Base-by-base conservation (phyloP, 2,329 filamentous ascomycete genomes). In the Fusarium compactum region DNA sequence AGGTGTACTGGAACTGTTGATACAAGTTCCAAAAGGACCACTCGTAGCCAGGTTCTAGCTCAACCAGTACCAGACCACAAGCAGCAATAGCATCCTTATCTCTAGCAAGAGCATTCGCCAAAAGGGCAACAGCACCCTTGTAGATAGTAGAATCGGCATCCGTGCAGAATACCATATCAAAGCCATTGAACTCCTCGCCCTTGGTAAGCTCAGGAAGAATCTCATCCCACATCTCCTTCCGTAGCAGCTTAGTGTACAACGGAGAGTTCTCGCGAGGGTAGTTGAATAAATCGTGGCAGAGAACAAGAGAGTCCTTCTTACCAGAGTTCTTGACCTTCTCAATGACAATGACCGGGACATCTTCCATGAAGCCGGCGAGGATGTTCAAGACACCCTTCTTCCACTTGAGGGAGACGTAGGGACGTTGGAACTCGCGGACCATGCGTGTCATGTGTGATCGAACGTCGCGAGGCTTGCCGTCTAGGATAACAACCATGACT, bases 21-120 rank as follows among this genome's bases (percentile, higher is more conserved):
- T 73, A 74, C 1, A 73, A 30, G 22, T 73, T 73, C 71, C 71
- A 73, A 12, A 74, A 70, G 0, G 71, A 73, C 71, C 71, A 73
- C 12, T 74, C 71, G 11, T 46, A 72, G 4, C 71, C 71, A 1
- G 71, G 71, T 15, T 73, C 71, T 8, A 73, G 41, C 20, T 73
- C 71, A 8, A 73, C 71, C 2, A 73, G 48, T 0, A 73, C 71
- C 6, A 73, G 30, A 0, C 71, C 71, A 54, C 71, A 73, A 4
- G 71, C 71, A 10, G 71, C 71, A 10, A 73, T 72, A 0, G 71
- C 71, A 11, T 74, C 65, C 2, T 68, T 34, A 16, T 73, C 71
- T 3, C 71, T 38, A 0, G 69, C 71, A n/a, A 73, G 41, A 0
- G 65, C 69, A 15, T 73, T 65, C 0, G 71, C 69, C 6, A 73